Conservation (phyloP, 2,329 filamentous ascomycete species). For the Fusarium lyarnte region DNA sequence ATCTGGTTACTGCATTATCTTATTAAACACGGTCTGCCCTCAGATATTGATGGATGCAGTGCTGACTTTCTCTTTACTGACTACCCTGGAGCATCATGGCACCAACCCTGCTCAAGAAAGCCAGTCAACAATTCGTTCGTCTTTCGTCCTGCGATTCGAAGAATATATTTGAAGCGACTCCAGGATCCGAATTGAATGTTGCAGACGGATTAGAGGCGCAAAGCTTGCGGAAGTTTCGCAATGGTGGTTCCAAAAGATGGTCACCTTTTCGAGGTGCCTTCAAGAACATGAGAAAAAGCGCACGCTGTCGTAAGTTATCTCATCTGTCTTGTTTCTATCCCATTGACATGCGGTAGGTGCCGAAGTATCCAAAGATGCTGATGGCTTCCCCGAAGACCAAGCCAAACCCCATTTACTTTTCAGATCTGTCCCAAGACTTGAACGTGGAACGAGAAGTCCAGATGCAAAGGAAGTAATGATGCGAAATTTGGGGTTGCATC, state of each 20-base stretch:
- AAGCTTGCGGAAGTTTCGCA: slow-evolving; percentile 38
- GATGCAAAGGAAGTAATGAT: slow-evolving; percentile 39
- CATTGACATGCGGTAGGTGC: slow-evolving; percentile 35
- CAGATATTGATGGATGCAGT: slow-evolving; percentile 13
- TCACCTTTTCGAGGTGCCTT: slow-evolving; percentile 49
- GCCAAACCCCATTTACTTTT: not conserved
- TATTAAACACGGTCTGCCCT: not conserved
- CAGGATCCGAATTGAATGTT: not conserved
- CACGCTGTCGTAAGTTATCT: slow-evolving; percentile 37
- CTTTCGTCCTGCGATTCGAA: slow-evolving; percentile 26
- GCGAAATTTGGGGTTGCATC: slow-evolving; percentile 41
- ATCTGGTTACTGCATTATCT: not conserved
- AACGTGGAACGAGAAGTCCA: slow-evolving; percentile 27
- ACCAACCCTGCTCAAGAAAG: slow-evolving; percentile 40
- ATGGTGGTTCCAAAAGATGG: slow-evolving; percentile 47
- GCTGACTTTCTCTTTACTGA: slow-evolving; percentile 3
- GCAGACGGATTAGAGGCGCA: slow-evolving; percentile 11
- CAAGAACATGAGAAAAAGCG: slow-evolving; percentile 46
- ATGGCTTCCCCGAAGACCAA: not conserved
- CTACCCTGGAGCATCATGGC: slow-evolving; percentile 43
- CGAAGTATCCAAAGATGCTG: slow-evolving; percentile 28
- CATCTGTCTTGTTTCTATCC: not conserved
- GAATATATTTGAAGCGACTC: slow-evolving; percentile 10
- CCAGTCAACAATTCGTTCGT: slow-evolving; percentile 39
- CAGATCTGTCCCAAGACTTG: not conserved